phyloP scores from a whole-genome alignment of 1,284 basidiomycete genomes.

The Ustilago loliicola region DNA sequence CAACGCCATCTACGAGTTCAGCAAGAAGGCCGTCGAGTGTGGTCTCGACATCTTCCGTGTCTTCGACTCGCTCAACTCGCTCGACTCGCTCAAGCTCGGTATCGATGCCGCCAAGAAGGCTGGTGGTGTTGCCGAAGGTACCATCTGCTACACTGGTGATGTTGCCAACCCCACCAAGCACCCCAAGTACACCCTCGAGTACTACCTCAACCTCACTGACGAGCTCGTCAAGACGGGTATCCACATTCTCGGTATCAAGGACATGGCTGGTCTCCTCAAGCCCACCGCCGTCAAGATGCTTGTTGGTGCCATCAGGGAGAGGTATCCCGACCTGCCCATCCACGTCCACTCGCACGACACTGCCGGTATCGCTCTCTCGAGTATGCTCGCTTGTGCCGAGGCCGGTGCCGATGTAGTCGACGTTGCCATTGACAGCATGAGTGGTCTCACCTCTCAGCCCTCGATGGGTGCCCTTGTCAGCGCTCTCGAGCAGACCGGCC shows the following conservation, averaged over 20 bases:
- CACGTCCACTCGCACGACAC: slow-evolving; percentile 99
- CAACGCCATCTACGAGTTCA: slow-evolving; percentile 95
- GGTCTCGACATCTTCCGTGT: slow-evolving; percentile 99
- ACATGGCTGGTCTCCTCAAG: slow-evolving; percentile 99
- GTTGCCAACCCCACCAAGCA: slow-evolving; percentile 90
- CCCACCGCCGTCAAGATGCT: slow-evolving; percentile 93
- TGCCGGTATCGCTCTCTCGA: slow-evolving; percentile 95
- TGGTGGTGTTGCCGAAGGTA: slow-evolving; percentile 88
- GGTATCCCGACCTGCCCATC: slow-evolving; percentile 96
- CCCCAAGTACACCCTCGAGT: slow-evolving; percentile 96
- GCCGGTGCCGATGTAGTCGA: slow-evolving; percentile 98
- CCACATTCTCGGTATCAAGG: slow-evolving; percentile 98
- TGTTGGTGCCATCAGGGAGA: slow-evolving; percentile 92
- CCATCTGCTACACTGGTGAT: slow-evolving; percentile 99
- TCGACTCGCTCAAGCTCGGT: slow-evolving; percentile 69
- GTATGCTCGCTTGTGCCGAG: slow-evolving; percentile 93
- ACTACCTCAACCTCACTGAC: slow-evolving; percentile 96
- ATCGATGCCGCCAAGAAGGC: slow-evolving; percentile 99
- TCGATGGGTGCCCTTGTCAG: slow-evolving; percentile 96
- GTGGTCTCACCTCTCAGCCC: slow-evolving; percentile 96
- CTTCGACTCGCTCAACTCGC: slow-evolving; percentile 86
- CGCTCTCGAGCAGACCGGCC: slow-evolving; percentile 92
- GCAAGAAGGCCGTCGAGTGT: slow-evolving; percentile 90
- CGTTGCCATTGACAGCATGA: slow-evolving; percentile 96
- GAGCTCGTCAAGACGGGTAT: slow-evolving; percentile 95